Conservation (phyloP, 2,329 filamentous ascomycete genomes). For the Cyphellophora attinorum region DNA sequence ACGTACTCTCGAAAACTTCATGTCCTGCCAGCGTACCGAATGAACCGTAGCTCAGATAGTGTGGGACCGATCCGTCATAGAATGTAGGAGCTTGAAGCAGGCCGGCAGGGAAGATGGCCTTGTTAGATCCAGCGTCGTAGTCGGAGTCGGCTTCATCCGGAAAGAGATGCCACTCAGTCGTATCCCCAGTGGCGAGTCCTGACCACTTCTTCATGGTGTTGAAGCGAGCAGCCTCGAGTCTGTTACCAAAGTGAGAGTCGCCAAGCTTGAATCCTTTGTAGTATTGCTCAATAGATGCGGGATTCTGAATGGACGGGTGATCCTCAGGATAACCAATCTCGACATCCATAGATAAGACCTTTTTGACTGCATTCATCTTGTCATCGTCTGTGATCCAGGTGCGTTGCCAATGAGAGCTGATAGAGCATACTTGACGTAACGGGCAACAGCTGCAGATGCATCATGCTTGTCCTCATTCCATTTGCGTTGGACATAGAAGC, state of each 20-base stretch:
- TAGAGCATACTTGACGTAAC: constrained; percentile 59
- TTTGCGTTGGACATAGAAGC: constrained; percentile 55
- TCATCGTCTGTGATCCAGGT: constrained; percentile 55
- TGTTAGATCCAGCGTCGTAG: constrained; percentile 52
- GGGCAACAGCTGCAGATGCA: constrained; percentile 54
- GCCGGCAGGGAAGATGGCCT: constrained; percentile 58
- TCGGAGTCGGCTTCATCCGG: constrained; percentile 54
- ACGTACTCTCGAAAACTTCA: constrained; percentile 56
- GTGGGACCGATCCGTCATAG: constrained; percentile 45
- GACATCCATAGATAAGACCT: constrained; percentile 56
- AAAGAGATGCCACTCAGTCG: constrained; percentile 51
- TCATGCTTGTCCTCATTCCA: constrained; percentile 48
- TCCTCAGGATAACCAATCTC: constrained; percentile 58
- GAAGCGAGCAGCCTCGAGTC: constrained; percentile 39
- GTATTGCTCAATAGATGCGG: constrained; percentile 45
- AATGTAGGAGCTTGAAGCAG: constrained; percentile 61
- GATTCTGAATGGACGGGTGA: constrained; percentile 51
- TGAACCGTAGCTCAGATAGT: constrained; percentile 59
- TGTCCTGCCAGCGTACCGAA: constrained; percentile 58
- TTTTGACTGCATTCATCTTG: constrained; percentile 49
- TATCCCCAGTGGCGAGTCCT: constrained; percentile 46
- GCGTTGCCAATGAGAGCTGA: constrained; percentile 47
- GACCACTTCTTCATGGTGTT: constrained; percentile 43
- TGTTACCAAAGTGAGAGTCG: constrained; percentile 11
- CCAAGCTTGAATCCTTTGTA: constrained; percentile 45